phyloP scores from a whole-genome alignment of 2,329 filamentous ascomycete genomes.

The Aspergillus tanneri region DNA sequence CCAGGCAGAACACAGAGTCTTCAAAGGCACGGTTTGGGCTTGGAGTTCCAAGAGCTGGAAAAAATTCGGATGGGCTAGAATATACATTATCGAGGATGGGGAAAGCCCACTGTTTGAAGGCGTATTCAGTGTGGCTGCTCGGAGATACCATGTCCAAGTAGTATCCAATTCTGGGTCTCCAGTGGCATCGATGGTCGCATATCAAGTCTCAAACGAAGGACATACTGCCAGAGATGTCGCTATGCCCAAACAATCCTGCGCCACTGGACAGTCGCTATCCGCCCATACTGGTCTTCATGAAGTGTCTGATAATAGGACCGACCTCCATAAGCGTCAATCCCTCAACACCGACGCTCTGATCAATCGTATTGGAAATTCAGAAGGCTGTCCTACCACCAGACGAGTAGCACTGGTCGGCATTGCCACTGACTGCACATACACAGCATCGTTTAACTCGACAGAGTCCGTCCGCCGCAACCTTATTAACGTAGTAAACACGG shows the following conservation, averaged over 20 bases:
- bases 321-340: conserved; percentile 3
- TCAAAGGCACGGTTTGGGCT: conserved; percentile 4
- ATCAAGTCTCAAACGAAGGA: background rate
- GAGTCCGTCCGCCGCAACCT: conserved; percentile 40
- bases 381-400: conserved; percentile 78
- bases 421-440: conserved; percentile 88
- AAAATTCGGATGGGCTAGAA: conserved; percentile 13
- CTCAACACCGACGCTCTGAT: conserved; percentile 45
- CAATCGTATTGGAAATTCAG: conserved; percentile 69
- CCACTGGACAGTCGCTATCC: too few species aligned
- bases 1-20: background rate
- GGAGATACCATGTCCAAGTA: conserved; percentile 9
- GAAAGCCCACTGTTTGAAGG: conserved; percentile 13
- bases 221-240: background rate
- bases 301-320: background rate
- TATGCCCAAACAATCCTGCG: too few species aligned
- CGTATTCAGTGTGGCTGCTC: conserved; percentile 3
- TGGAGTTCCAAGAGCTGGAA: background rate
- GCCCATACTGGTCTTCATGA: background rate
- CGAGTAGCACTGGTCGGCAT: conserved; percentile 86
- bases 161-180: too few species aligned
- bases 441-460: conserved; percentile 63
- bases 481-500: conserved; percentile 69
- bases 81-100: conserved; percentile 13
- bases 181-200: too few species aligned